Evolutionary conservation across 2,329 filamentous ascomycete genomes (phyloP).

Genomic region (Parafenestella ontariensis): DNA sequence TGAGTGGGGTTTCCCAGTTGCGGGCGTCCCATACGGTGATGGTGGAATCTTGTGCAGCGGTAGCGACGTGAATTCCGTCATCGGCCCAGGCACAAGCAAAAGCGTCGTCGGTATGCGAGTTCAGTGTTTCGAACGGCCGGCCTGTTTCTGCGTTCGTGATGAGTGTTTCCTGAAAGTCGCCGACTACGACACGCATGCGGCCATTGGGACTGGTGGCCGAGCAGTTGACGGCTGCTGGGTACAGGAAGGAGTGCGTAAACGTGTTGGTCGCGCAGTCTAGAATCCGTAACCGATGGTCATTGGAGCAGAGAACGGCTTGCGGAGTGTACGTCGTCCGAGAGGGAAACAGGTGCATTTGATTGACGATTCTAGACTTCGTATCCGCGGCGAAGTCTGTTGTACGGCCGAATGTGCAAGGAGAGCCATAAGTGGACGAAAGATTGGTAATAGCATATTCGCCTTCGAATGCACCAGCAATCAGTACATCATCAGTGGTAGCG

Average conservation of each 20-base stretch:
- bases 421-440: conserved; percentile 47
- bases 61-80: conserved; percentile 77
- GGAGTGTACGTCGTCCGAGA: conserved; percentile 57
- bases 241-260: conserved; percentile 63
- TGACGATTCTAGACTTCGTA: conserved; percentile 62
- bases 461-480: conserved; percentile 63
- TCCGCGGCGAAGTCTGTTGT: conserved; percentile 58
- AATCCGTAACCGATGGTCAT: conserved; percentile 62
- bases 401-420: conserved; percentile 51
- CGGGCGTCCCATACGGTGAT: conserved; percentile 80
- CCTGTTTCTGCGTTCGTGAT: conserved; percentile 75
- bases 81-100: conserved; percentile 84
- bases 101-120: conserved; percentile 72
- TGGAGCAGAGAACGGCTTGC: conserved; percentile 63
- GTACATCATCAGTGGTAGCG: conserved; percentile 56
- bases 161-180: conserved; percentile 69
- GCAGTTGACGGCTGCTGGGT: conserved; percentile 73
- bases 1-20: conserved; percentile 65
- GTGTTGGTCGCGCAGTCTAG: conserved; percentile 65
- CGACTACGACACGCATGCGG: conserved; percentile 74
- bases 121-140: conserved; percentile 62
- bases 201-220: conserved; percentile 74
- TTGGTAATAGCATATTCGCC: conserved; percentile 63
- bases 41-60: conserved; percentile 76
- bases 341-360: conserved; percentile 62